Percentiles rank a stretch among this genome's conserved stretches.
Conservation (phyloP, 2,329 filamentous ascomycete genomes). For the Aspergillus thermomutatus region DNA sequence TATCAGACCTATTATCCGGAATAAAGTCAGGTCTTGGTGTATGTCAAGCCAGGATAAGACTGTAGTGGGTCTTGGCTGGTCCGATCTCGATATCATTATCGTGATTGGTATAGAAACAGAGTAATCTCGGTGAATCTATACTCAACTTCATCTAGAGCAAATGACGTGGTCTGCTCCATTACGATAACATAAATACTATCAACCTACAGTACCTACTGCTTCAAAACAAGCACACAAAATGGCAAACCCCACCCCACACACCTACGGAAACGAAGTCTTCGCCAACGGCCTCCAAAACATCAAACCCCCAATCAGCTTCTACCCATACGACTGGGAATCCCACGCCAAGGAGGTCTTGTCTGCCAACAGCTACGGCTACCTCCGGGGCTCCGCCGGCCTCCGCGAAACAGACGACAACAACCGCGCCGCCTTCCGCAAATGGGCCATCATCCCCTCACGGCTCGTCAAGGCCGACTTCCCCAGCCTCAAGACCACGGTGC, state of each 20-base stretch:
- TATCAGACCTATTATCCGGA: too few species aligned
- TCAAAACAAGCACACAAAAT: neutral
- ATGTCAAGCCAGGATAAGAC: too few species aligned
- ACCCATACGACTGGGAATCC: constrained; percentile 53
- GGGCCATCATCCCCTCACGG: constrained; percentile 25
- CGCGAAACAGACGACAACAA: constrained; percentile 29
- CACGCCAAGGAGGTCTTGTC: constrained; percentile 50
- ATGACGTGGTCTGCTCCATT: too few species aligned
- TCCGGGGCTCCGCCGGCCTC: constrained; percentile 53
- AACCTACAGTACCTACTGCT: too few species aligned
- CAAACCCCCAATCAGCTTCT: constrained; percentile 52
- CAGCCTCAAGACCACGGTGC: constrained; percentile 50
- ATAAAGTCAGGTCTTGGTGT: too few species aligned
- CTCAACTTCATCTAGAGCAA: too few species aligned
- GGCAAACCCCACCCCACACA: constrained; percentile 6
- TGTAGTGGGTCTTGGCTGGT: too few species aligned
- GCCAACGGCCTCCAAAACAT: constrained; percentile 44
- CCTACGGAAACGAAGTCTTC: constrained; percentile 44
- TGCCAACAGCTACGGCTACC: constrained; percentile 55
- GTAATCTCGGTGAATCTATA: too few species aligned
- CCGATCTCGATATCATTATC: too few species aligned
- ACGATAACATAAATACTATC: too few species aligned
- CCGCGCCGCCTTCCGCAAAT: constrained; percentile 27
- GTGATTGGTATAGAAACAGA: too few species aligned
- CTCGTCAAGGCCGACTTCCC: constrained; percentile 35